Evolutionary conservation across 140 eudicot genomes (phyloP).

Genomic region (Senecio squalidus): DNA sequence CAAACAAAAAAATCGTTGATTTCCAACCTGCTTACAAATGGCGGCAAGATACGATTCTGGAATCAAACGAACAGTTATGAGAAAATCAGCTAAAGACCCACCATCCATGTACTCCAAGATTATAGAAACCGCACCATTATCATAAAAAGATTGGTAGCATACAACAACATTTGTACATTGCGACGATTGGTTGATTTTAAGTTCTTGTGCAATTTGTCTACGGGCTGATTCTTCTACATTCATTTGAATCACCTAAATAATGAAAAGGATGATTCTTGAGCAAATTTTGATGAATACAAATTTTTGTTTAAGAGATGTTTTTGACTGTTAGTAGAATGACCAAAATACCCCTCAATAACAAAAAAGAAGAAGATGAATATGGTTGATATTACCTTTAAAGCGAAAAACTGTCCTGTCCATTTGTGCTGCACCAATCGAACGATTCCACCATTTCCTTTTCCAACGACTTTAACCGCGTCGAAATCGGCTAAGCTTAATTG

Average conservation of each 20-base stretch:
- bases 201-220: constrained; percentile 75
- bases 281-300: too few relatives aligned
- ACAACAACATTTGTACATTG: constrained; percentile 76
- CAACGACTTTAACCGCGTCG: constrained; percentile 85
- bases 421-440: constrained; percentile 96
- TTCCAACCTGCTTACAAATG: constrained; percentile 75
- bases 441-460: constrained; percentile 94
- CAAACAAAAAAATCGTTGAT: not conserved
- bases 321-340: not conserved
- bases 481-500: constrained; percentile 96
- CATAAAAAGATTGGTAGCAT: constrained; percentile 87
- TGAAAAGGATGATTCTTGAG: too few relatives aligned
- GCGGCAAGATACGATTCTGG: constrained; percentile 93
- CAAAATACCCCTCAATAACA: constrained; percentile 4
- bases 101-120: constrained; percentile 99
- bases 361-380: not conserved
- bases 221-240: constrained; percentile 72
- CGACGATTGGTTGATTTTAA: constrained; percentile 94
- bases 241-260: constrained; percentile 82
- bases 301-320: not conserved
- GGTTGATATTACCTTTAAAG: constrained; percentile 64
- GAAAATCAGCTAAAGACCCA: constrained; percentile 89
- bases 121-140: constrained; percentile 84
- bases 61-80: constrained; percentile 57
- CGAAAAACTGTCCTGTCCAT: constrained; percentile 97